Evolutionary conservation across 768 basidiomycete genomes (phyloP).

Genomic region (Dacryopinax primogenitus): DNA sequence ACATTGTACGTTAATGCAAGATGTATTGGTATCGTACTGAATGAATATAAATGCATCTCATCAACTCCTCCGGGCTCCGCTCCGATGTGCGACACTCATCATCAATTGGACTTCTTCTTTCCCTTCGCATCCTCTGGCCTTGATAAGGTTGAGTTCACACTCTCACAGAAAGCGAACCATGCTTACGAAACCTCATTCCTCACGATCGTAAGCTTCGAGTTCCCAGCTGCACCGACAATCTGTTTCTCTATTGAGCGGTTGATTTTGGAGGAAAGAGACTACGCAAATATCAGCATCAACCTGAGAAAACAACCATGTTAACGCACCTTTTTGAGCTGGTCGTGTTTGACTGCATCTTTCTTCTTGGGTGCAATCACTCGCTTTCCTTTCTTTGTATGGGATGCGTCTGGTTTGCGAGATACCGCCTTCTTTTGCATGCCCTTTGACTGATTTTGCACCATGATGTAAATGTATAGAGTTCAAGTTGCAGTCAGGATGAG

Average conservation of each 20-base stretch:
- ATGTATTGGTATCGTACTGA: neutral
- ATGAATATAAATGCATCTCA: neutral
- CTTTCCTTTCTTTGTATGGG: neutral
- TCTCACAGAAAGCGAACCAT: neutral
- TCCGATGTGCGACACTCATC: neutral
- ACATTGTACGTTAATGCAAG: neutral
- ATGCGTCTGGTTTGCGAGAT: neutral
- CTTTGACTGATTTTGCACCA: slow-evolving; percentile 3
- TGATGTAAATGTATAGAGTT: neutral
- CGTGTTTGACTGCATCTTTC: slow-evolving; percentile 2
- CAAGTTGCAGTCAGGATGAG: neutral
- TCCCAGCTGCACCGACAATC: neutral
- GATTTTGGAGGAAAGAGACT: neutral
- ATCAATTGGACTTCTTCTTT: neutral
- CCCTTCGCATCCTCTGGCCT: neutral
- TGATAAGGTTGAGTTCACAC: neutral
- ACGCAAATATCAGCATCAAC: neutral
- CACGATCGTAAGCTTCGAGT: slow-evolving; percentile 5
- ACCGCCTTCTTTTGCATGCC: slow-evolving; percentile 3
- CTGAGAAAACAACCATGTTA: neutral
- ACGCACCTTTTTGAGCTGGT: neutral
- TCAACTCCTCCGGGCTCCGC: neutral
- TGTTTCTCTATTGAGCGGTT: neutral
- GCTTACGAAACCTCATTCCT: neutral
- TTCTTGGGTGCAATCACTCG: slow-evolving; percentile 3